These are phyloP conservation scores for Spongispora temasekensis DNA, from an alignment of 1,284 basidiomycete species.

Conservation along the genomic window DNA sequence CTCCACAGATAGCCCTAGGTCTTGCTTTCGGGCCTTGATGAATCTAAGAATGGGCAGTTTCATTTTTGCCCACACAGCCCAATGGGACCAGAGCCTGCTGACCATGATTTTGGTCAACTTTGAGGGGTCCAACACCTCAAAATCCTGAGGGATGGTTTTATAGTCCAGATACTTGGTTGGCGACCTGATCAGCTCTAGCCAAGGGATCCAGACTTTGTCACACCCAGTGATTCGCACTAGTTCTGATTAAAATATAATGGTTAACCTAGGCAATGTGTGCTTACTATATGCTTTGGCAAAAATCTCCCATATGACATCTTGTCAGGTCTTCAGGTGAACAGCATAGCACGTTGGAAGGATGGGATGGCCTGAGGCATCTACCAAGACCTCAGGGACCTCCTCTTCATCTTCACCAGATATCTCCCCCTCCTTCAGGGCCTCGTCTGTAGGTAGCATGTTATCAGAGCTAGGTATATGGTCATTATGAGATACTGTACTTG, in stretches of 20 bases:
- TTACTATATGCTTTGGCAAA: constrained; percentile 2
- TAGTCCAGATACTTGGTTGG: background rate
- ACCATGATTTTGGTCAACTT: background rate
- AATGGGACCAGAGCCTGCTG: background rate
- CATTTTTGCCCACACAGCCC: background rate
- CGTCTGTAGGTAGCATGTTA: background rate
- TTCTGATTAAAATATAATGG: background rate
- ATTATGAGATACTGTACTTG: background rate
- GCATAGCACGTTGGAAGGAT: background rate
- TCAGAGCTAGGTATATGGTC: background rate
- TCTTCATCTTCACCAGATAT: background rate
- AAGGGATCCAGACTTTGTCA: background rate
- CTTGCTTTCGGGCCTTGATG: background rate
- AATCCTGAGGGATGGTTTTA: background rate
- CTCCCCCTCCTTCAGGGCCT: background rate
- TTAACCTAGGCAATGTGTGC: background rate
- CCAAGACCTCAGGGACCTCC: background rate
- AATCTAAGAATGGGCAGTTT: background rate
- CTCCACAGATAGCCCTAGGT: background rate
- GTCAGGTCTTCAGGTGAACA: background rate
- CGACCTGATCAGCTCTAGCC: background rate
- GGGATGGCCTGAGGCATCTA: background rate
- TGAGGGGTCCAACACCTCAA: background rate
- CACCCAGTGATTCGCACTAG: background rate
- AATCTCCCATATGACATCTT: background rate